phyloP scores from a whole-genome alignment of 768 basidiomycete species.

The Leccinum rimulosum region DNA sequence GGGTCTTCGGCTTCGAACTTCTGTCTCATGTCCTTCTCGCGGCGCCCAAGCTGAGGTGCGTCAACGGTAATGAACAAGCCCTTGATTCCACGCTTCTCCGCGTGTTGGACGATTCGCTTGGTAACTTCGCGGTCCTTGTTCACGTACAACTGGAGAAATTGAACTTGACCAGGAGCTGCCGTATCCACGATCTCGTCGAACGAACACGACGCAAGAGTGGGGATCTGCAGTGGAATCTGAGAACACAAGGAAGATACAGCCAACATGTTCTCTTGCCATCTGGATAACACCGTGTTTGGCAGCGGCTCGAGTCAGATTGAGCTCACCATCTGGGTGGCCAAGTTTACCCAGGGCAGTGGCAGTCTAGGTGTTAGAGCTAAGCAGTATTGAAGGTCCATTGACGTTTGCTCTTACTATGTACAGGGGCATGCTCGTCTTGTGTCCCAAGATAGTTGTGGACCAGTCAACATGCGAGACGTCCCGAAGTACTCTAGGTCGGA shows the following conservation, averaged over 20 bases:
- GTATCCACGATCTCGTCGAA: constrained; percentile 96
- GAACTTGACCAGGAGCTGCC: constrained; percentile 72
- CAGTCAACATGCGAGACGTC: constrained; percentile 86
- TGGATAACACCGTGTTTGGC: constrained; percentile 75
- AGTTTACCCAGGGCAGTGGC: constrained; percentile 92
- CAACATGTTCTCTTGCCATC: constrained; percentile 44
- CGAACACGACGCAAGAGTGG: constrained; percentile 91
- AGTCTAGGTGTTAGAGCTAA: constrained; percentile 37
- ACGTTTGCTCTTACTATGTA: constrained; percentile 58
- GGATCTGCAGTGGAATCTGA: constrained; percentile 56
- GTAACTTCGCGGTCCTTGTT: constrained; percentile 88
- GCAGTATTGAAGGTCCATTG: background rate
- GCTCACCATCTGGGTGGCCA: constrained; percentile 93
- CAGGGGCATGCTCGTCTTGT: constrained; percentile 69
- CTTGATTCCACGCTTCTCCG: constrained; percentile 87
- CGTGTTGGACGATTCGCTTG: constrained; percentile 83
- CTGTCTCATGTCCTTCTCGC: constrained; percentile 97
- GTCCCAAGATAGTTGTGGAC: constrained; percentile 80
- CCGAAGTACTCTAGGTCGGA: constrained; percentile 81
- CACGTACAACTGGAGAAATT: constrained; percentile 88
- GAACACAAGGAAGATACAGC: background rate
- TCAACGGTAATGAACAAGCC: constrained; percentile 97
- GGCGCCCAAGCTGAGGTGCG: constrained; percentile 91
- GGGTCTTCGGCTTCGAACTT: constrained; percentile 80
- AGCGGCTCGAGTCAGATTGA: constrained; percentile 86